Percentiles rank a stretch among this genome's conserved stretches.
Evolutionary conservation across 305 asterid species (phyloP).

Genomic region (Plantago rigida): DNA sequence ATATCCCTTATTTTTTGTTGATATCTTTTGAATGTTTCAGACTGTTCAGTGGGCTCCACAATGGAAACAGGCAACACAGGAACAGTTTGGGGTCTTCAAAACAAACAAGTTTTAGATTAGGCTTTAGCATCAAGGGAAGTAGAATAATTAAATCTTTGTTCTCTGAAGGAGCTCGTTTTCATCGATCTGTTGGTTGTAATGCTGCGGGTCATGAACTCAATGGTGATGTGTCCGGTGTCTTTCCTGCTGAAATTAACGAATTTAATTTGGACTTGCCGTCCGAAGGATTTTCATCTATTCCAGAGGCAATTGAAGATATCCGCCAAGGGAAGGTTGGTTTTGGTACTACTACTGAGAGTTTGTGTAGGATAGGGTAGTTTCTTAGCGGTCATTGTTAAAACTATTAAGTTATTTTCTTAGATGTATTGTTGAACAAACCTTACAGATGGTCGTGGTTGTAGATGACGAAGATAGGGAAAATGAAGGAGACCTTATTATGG

Average conservation of each 20-base stretch:
- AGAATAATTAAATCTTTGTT: slow-evolving; percentile 31
- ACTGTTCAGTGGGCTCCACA: slow-evolving; percentile 42
- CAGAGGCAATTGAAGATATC: slow-evolving; percentile 77
- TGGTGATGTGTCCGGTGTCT: slow-evolving; percentile 38
- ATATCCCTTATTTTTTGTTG: slow-evolving; percentile 22
- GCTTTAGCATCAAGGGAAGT: slow-evolving; percentile 33
- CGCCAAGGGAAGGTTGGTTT: slow-evolving; percentile 69
- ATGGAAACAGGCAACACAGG: slow-evolving; percentile 29
- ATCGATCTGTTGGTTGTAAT: slow-evolving; percentile 26
- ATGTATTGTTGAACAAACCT: slow-evolving; percentile 5
- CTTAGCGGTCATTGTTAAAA: background rate
- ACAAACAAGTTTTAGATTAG: slow-evolving; percentile 26
- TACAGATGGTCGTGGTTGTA: slow-evolving; percentile 92
- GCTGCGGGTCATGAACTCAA: slow-evolving; percentile 26
- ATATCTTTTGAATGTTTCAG: slow-evolving; percentile 36
- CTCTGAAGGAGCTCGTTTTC: slow-evolving; percentile 29
- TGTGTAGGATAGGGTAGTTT: background rate
- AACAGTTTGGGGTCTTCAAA: slow-evolving; percentile 34
- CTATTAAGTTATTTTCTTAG: slow-evolving; percentile 11
- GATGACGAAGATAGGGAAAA: slow-evolving; percentile 98
- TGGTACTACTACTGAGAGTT: slow-evolving; percentile 8
- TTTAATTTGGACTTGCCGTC: slow-evolving; percentile 64
- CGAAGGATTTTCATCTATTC: slow-evolving; percentile 62
- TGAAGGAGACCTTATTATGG: slow-evolving; percentile 95
- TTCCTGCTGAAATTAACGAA: slow-evolving; percentile 44